Base-by-base conservation (phyloP, 2,329 filamentous ascomycete genomes). In the Phyllosticta citribraziliensis region DNA sequence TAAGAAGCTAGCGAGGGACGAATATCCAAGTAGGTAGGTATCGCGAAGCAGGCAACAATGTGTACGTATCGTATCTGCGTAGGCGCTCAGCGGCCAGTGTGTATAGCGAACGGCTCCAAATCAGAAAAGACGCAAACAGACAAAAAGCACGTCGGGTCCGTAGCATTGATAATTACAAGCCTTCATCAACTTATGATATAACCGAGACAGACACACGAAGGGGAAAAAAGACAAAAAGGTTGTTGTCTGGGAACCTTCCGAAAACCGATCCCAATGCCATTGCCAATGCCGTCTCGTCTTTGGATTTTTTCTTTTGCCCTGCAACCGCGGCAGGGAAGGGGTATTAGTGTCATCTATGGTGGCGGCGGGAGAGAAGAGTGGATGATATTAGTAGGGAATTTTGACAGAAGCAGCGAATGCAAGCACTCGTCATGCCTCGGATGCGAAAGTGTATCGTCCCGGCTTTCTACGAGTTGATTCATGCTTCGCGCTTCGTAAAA, bases 401-500 rank as follows among this genome's bases (percentile, higher is more conserved):
- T n/a, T 47, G 40, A n/a, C 40, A 47, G 40, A 19, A 14, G 40
- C 17, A n/a, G 40, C 40, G 40, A 47, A 47, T 47, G 40, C 40
- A 47, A n/a, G 40, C 40, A 47, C 40, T 47, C 40, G 40, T 5
- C 14, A 17, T 6, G 40, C 40, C 40, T 8, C 6, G 14, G 17
- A 47, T n/a, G 17, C 14, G 40, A 19, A 47, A 47, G 27, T 47
- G 40, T 1, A 19, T 47, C 40, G 40, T 47, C 4, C n/a, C 40
- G 6, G 40, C n/a, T 47, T n/a, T 47, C 40, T 47, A 47, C n/a
- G 12, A n/a, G 1, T 47, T 47, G 40, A 17, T 47, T 47, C 17
- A 47, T 47, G 40, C 40, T 47, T 47, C 20, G 22, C 63, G 52
- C 57, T 57, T 60, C 53, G 55, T 62, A 51, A 64, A 64, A 40